Conservation (phyloP, 208 protist genomes). For the Hexamita inflata region DNA sequence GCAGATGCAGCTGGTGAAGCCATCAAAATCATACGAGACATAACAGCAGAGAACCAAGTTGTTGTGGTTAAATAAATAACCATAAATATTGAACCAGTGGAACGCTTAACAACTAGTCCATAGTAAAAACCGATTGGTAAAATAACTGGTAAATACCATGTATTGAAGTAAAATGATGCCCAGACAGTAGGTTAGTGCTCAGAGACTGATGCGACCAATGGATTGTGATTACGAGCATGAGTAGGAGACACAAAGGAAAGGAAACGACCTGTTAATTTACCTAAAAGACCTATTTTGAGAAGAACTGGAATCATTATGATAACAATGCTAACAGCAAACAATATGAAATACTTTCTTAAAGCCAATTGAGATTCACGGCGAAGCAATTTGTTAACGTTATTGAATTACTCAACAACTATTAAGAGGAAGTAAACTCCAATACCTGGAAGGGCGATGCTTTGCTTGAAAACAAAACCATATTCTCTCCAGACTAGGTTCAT, state of each 20-base stretch:
- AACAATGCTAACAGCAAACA: slow-evolving; percentile 30
- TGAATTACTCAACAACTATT: slow-evolving; percentile 52
- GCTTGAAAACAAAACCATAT: slow-evolving; percentile 69
- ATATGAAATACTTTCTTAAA: slow-evolving; percentile 35
- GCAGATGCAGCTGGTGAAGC: slow-evolving; percentile 62
- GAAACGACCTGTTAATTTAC: slow-evolving; percentile 60
- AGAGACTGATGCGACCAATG: slow-evolving; percentile 76
- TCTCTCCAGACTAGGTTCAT: slow-evolving; percentile 74
- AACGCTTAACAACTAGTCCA: slow-evolving; percentile 55
- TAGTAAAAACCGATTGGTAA: slow-evolving; percentile 67
- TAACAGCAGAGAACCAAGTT: slow-evolving; percentile 69
- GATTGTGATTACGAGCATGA: slow-evolving; percentile 68
- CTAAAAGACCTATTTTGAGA: slow-evolving; percentile 28
- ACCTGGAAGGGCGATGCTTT: slow-evolving; percentile 72
- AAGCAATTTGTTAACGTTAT: slow-evolving; percentile 50
- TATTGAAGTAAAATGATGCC: slow-evolving; percentile 73
- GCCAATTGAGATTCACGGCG: slow-evolving; percentile 35
- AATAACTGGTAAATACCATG: slow-evolving; percentile 62
- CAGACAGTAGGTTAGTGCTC: slow-evolving; percentile 80
- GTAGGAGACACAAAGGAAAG: slow-evolving; percentile 70
- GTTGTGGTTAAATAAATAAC: slow-evolving; percentile 61
- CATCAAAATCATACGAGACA: slow-evolving; percentile 71
- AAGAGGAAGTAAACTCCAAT: slow-evolving; percentile 63
- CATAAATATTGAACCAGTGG: slow-evolving; percentile 62
- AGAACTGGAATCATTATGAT: slow-evolving; percentile 28